Conservation (phyloP, 768 basidiomycete species). For the Pisolithus marmoratus region DNA sequence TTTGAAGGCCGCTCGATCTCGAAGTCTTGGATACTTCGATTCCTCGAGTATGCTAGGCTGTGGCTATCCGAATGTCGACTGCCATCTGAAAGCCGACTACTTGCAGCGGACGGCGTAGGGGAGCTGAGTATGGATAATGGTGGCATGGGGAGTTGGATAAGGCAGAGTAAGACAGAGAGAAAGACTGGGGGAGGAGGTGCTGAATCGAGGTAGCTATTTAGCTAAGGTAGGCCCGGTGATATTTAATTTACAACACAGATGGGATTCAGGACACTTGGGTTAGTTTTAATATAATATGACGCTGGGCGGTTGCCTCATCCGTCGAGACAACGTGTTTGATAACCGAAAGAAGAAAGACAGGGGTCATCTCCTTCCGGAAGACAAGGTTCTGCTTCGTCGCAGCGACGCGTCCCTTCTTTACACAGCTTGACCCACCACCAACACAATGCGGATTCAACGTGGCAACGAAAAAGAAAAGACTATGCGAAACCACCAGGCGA, state of each 20-base stretch:
- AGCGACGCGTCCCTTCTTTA: background rate
- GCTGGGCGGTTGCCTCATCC: constrained; percentile 26
- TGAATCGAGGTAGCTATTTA: constrained; percentile 22
- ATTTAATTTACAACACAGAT: constrained; percentile 28
- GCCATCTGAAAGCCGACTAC: constrained; percentile 35
- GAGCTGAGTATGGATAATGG: constrained; percentile 27
- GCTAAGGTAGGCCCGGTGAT: constrained; percentile 23
- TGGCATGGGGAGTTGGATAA: constrained; percentile 22
- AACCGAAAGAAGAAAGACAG: constrained; percentile 10
- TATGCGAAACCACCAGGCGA: background rate
- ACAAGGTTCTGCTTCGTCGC: constrained; percentile 5
- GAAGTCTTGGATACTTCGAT: constrained; percentile 48
- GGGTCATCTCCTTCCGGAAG: constrained; percentile 14
- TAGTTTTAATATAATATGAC: too few species aligned
- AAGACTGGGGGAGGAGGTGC: constrained; percentile 7
- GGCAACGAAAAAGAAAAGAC: constrained; percentile 4
- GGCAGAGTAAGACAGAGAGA: constrained; percentile 9
- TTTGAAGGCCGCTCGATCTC: constrained; percentile 56
- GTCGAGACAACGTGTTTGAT: constrained; percentile 33
- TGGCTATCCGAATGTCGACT: constrained; percentile 29
- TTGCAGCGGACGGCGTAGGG: constrained; percentile 25
- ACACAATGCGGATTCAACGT: constrained; percentile 20
- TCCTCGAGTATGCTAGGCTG: constrained; percentile 31
- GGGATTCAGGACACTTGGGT: too few species aligned
- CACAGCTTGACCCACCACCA: background rate